Percentiles rank a stretch among this genome's conserved stretches.
These are phyloP conservation scores for Fusarium penzigii DNA, from an alignment of 2,329 filamentous ascomycete genomes.

Conservation along the genomic window DNA sequence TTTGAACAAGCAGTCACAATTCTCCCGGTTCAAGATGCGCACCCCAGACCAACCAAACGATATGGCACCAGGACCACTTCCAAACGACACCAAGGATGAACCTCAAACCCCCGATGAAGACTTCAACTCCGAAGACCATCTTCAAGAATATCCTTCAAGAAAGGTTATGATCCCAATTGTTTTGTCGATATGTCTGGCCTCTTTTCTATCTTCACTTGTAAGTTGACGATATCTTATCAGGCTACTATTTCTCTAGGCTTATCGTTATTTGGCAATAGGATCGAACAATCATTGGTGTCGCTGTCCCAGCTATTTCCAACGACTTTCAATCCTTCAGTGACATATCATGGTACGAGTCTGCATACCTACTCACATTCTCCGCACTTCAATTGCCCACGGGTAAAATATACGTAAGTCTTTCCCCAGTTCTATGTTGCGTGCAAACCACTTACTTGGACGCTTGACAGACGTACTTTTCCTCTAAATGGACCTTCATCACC, in stretches of 20 bases:
- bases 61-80: background rate
- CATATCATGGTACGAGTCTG: constrained; percentile 16
- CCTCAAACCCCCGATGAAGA: no score
- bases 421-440: no score
- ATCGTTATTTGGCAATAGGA: background rate
- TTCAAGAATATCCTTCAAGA: constrained; percentile 9
- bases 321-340: constrained; percentile 17
- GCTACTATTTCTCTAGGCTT: accelerated
- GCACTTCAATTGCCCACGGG: constrained; percentile 11
- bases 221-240: no score
- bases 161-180: constrained; percentile 14
- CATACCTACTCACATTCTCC: constrained; percentile 14
- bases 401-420: no score
- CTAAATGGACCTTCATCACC: constrained; percentile 10
- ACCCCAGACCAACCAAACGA: no score
- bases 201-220: constrained; percentile 13
- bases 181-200: constrained; percentile 9
- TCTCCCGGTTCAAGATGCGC: no score
- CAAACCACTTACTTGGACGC: no score
- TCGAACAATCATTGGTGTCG: constrained; percentile 14
- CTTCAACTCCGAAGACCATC: background rate
- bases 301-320: constrained; percentile 14
- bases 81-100: background rate
- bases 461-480: constrained; percentile 7
- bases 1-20: no score